Conservation (phyloP, 176 grass and related monocot species). For the Musa acuminata region DNA sequence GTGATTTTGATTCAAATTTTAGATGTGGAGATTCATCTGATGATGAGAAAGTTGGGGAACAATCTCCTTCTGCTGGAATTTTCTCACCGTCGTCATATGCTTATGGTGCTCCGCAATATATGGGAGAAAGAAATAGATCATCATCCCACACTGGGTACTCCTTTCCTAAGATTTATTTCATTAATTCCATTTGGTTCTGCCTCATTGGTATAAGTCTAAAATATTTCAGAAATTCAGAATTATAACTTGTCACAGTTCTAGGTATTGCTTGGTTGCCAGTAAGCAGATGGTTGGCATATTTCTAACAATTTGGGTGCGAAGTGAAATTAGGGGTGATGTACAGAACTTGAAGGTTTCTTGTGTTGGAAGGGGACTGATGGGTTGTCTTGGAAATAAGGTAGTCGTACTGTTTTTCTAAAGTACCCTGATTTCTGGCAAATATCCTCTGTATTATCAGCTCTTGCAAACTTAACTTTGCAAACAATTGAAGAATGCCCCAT, state of each 20-base stretch:
- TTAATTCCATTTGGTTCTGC: too few species aligned
- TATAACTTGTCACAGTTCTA: not conserved
- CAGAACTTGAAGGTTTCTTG: conserved; percentile 8
- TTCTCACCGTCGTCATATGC: not conserved
- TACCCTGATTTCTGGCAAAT: too few species aligned
- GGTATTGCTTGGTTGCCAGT: not conserved
- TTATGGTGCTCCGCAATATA: not conserved
- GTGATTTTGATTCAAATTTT: conserved; percentile 5
- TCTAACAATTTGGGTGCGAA: not conserved
- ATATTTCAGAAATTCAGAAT: too few species aligned
- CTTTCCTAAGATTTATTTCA: not conserved
- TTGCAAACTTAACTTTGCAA: too few species aligned
- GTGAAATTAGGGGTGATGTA: not conserved
- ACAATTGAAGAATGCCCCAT: too few species aligned
- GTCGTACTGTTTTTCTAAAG: too few species aligned
- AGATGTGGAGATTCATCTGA: conserved; percentile 2
- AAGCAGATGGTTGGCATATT: conserved; percentile 5
- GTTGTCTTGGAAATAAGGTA: conserved; percentile 1
- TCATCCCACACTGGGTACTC: not conserved
- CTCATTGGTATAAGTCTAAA: too few species aligned
- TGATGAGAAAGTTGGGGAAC: not conserved
- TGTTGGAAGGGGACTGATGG: conserved; percentile 1
- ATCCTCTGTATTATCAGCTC: too few species aligned
- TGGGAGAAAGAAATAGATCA: not conserved
- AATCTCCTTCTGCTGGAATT: not conserved